Evolutionary conservation across 1,284 basidiomycete genomes (phyloP).

Genomic region (Schizophyllum commune): DNA sequence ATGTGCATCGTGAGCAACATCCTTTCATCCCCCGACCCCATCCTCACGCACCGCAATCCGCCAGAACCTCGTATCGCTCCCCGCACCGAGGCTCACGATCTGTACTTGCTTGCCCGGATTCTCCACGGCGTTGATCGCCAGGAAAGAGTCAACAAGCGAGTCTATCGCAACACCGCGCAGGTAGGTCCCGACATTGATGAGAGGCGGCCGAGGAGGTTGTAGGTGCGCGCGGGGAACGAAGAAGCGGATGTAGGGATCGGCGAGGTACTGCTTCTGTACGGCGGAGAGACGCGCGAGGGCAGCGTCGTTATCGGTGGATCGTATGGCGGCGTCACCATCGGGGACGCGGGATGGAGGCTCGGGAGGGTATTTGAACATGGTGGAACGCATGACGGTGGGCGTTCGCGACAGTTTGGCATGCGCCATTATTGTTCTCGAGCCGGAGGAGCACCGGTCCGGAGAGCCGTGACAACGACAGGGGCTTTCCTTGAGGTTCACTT

Average conservation of each 20-base stretch:
- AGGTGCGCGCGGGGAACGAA: slow-evolving; percentile 60
- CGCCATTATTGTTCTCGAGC: too few species aligned
- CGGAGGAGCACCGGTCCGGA: too few species aligned
- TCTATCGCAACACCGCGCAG: slow-evolving; percentile 82
- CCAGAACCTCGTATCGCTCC: slow-evolving; percentile 94
- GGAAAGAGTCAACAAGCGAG: slow-evolving; percentile 50
- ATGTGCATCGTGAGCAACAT: slow-evolving; percentile 12
- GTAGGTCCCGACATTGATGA: slow-evolving; percentile 95
- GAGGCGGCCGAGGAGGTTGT: slow-evolving; percentile 63
- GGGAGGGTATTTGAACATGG: background rate
- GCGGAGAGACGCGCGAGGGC: slow-evolving; percentile 69
- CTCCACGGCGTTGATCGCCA: slow-evolving; percentile 34
- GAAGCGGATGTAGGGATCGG: slow-evolving; percentile 61
- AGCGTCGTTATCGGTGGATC: slow-evolving; percentile 36
- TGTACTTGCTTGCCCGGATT: slow-evolving; percentile 47
- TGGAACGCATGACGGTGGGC: too few species aligned
- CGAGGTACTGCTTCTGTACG: slow-evolving; percentile 65
- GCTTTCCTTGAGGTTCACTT: too few species aligned
- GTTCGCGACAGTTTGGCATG: too few species aligned
- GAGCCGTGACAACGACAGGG: too few species aligned
- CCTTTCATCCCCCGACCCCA: slow-evolving; percentile 4
- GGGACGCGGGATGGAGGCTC: too few species aligned
- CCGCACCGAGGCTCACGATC: slow-evolving; percentile 85
- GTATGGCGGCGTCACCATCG: slow-evolving; percentile 33
- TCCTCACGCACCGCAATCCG: slow-evolving; percentile 65